phyloP scores from a whole-genome alignment of 1,139 yeast species.

The Yamadazyma membranifaciens region DNA sequence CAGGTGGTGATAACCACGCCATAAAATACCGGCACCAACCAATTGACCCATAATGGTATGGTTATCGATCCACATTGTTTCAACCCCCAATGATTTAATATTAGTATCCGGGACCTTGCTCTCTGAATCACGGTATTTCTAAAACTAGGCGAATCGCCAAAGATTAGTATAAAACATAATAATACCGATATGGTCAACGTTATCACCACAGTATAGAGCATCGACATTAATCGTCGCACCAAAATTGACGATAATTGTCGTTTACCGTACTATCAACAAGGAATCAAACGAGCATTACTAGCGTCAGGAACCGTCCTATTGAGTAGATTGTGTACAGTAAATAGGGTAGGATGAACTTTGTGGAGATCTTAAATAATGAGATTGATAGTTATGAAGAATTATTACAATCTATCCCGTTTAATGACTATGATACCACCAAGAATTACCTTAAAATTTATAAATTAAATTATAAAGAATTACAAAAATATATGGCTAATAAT shows the following conservation, averaged over 20 bases:
- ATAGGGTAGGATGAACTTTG: constrained; percentile 17
- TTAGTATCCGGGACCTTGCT: constrained; percentile 14
- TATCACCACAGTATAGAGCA: no score
- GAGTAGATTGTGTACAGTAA: no score
- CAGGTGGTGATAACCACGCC: constrained; percentile 43
- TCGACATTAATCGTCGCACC: no score
- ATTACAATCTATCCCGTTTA: constrained; percentile 36
- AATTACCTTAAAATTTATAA: constrained; percentile 34
- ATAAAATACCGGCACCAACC: constrained; percentile 54
- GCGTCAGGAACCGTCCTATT: no score
- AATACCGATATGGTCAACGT: no score
- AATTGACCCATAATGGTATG: constrained; percentile 20
- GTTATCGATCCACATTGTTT: constrained; percentile 1
- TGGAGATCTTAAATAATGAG: constrained; percentile 24
- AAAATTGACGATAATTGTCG: no score
- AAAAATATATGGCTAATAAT: constrained; percentile 18
- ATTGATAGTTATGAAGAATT: constrained; percentile 28
- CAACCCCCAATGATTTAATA: constrained; percentile 4
- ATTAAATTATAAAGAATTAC: constrained; percentile 28
- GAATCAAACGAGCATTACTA: no score
- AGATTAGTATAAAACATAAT: constrained; percentile 26
- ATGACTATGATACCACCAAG: constrained; percentile 16
- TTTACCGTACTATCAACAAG: no score
- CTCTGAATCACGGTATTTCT: constrained; percentile 33
- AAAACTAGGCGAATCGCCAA: constrained; percentile 55